Conservation (phyloP, 441 rosid species). For the Macaranga tanarius region DNA sequence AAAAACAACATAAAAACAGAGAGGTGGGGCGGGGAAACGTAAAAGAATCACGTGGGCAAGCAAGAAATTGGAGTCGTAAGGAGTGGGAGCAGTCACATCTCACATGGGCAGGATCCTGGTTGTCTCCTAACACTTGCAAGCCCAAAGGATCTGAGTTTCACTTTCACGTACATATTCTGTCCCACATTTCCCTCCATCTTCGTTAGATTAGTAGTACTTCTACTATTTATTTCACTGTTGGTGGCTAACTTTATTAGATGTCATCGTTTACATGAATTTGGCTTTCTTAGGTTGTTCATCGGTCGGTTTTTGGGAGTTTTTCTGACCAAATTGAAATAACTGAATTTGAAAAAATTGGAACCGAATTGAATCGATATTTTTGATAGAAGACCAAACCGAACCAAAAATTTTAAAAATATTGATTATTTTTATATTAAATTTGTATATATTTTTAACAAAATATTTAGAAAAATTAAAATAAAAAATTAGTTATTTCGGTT, state of each 20-base stretch:
- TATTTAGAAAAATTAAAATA: too few relatives aligned
- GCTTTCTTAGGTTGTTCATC: too few relatives aligned
- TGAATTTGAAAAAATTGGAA: too few relatives aligned
- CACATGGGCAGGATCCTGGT: conserved; percentile 19
- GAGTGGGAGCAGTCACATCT: conserved; percentile 15
- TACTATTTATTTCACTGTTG: neutral
- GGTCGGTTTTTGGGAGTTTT: too few relatives aligned
- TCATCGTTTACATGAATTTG: conserved; percentile 3
- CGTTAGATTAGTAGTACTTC: neutral
- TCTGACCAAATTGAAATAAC: too few relatives aligned
- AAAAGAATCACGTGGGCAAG: conserved; percentile 23
- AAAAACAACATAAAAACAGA: neutral
- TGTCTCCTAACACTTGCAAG: conserved; percentile 9
- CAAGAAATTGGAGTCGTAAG: neutral
- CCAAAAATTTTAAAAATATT: too few relatives aligned
- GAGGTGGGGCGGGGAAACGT: neutral
- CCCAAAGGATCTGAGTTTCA: neutral
- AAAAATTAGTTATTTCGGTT: too few relatives aligned
- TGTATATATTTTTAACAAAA: too few relatives aligned
- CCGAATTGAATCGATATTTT: too few relatives aligned
- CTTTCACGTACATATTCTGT: neutral
- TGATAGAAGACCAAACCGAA: too few relatives aligned
- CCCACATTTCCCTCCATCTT: neutral
- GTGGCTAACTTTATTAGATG: neutral
- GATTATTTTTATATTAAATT: too few relatives aligned